Percentiles rank a stretch among this genome's conserved stretches.
These are phyloP conservation scores for Oenanthe javanica DNA, from an alignment of 140 eudicot genomes.

Conservation along the genomic window DNA sequence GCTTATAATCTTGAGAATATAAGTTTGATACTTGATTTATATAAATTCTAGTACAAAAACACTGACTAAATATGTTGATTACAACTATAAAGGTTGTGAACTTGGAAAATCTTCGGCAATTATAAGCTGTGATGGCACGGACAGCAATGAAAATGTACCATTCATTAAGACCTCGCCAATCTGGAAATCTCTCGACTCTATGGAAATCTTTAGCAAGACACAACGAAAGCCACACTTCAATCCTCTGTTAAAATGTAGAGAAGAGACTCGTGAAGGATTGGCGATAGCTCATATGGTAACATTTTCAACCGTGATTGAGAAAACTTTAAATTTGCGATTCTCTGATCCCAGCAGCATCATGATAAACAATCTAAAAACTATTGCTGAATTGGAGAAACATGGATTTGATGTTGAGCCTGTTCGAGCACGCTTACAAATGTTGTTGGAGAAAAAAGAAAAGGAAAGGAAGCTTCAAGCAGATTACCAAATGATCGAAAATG, in stretches of 20 bases:
- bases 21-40: slow-evolving; percentile 14
- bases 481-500: slow-evolving; percentile 12
- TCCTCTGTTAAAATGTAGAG: slow-evolving; percentile 13
- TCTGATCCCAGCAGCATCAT: slow-evolving; percentile 19
- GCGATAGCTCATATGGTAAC: slow-evolving; percentile 33
- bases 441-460: slow-evolving; percentile 15
- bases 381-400: slow-evolving; percentile 28
- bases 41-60: not conserved
- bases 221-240: slow-evolving; percentile 41
- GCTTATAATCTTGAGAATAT: not conserved
- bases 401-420: slow-evolving; percentile 34
- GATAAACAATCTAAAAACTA: slow-evolving; percentile 16
- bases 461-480: slow-evolving; percentile 12
- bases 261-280: slow-evolving; percentile 36
- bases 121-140: not conserved
- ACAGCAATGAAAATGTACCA: slow-evolving; percentile 21
- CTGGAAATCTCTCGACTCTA: slow-evolving; percentile 30
- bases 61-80: not conserved
- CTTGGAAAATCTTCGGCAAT: not conserved
- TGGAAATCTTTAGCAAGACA: slow-evolving; percentile 15
- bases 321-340: slow-evolving; percentile 14
- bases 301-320: slow-evolving; percentile 22
- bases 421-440: slow-evolving; percentile 16
- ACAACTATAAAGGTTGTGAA: slow-evolving; percentile 7
- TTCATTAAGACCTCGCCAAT: slow-evolving; percentile 31